Percentiles rank a stretch among this genome's conserved stretches.
phyloP scores from a whole-genome alignment of 2,329 filamentous ascomycete genomes.

The Fusarium veterinarium region DNA sequence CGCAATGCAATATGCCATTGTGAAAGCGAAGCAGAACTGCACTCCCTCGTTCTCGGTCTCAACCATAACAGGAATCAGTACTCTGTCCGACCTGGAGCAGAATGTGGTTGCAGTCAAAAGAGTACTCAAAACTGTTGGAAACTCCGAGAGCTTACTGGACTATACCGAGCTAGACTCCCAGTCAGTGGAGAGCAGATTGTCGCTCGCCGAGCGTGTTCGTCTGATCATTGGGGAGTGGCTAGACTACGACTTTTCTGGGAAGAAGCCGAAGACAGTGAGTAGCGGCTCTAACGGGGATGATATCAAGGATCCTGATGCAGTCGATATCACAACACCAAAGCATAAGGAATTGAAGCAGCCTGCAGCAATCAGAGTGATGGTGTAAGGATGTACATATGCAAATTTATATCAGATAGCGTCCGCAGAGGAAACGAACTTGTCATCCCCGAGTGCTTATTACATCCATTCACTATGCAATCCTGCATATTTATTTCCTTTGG shows the following conservation, averaged over 20 bases:
- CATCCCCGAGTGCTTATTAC: too few species aligned
- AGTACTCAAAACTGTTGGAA: accelerated
- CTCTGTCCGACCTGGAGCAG: slow-evolving; percentile 1
- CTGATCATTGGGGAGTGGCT: neutral
- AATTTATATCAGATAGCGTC: neutral
- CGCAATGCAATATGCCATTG: neutral
- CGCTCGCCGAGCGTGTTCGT: neutral
- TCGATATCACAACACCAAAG: neutral
- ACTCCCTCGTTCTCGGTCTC: neutral
- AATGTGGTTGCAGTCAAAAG: neutral
- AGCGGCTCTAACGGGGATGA: accelerated
- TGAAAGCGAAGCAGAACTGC: neutral
- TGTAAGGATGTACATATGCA: neutral
- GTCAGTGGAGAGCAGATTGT: neutral
- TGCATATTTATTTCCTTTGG: neutral
- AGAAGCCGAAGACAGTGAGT: accelerated
- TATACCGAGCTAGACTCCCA: neutral
- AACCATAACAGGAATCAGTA: neutral
- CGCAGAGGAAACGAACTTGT: neutral
- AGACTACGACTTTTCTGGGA: slow-evolving; percentile 4
- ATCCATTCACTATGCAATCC: accelerated
- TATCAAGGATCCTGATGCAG: accelerated
- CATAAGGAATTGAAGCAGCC: neutral
- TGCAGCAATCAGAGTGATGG: neutral
- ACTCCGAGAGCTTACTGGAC: neutral